Evolutionary conservation across 1,139 yeast genomes (phyloP).

Genomic region (Wickerhamiella pararugosa): DNA sequence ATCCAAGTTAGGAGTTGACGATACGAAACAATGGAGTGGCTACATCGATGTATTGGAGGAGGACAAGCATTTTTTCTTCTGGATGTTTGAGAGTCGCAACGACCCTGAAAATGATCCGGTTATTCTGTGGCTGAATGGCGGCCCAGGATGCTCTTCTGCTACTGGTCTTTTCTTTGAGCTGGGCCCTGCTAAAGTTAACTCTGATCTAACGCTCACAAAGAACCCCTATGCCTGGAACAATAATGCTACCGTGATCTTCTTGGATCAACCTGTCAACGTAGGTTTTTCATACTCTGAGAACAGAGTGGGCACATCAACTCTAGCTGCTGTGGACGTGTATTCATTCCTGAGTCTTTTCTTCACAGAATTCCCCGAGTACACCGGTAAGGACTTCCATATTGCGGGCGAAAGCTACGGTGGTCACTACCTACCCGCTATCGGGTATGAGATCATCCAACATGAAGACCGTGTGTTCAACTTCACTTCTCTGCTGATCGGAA

Average conservation of each 20-base stretch:
- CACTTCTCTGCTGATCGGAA: conserved; percentile 62
- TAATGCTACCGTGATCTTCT: conserved; percentile 53
- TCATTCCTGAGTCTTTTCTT: conserved; percentile 64
- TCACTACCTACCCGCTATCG: conserved; percentile 70
- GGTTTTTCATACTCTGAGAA: conserved; percentile 60
- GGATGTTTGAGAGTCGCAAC: conserved; percentile 60
- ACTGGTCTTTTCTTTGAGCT: conserved; percentile 55
- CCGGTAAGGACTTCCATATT: conserved; percentile 49
- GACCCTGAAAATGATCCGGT: conserved; percentile 52
- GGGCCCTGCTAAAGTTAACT: conserved; percentile 45
- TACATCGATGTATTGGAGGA: conserved; percentile 58
- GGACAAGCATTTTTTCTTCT: conserved; percentile 74
- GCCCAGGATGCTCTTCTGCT: conserved; percentile 61
- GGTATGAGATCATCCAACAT: conserved; percentile 54
- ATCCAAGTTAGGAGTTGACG: conserved; percentile 47
- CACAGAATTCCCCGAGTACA: conserved; percentile 53
- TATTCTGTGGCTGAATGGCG: conserved; percentile 59
- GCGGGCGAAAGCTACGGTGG: conserved; percentile 88
- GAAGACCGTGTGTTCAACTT: conserved; percentile 49
- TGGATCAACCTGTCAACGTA: conserved; percentile 63
- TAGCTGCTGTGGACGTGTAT: conserved; percentile 66
- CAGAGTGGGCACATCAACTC: conserved; percentile 39
- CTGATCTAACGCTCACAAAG: conserved; percentile 41
- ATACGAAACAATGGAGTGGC: conserved; percentile 47
- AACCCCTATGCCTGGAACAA: conserved; percentile 58